Evolutionary conservation across 2,329 filamentous ascomycete species (phyloP).

Genomic region (Anisogramma anomala): DNA sequence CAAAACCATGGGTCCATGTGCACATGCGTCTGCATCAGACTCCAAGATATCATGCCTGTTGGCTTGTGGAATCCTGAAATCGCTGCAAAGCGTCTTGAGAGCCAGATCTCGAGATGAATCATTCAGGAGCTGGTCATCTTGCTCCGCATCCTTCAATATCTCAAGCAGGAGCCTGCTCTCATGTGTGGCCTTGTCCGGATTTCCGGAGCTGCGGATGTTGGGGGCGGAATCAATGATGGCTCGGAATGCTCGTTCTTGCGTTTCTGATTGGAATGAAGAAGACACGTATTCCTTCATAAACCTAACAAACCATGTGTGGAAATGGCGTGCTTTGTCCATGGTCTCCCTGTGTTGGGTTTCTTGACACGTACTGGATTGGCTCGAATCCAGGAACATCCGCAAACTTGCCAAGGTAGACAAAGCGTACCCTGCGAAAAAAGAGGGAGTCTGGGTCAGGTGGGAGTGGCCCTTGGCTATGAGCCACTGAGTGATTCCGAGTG

Average conservation of each 20-base stretch:
- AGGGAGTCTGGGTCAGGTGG: slow-evolving; percentile 54
- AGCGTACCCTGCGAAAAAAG: slow-evolving; percentile 70
- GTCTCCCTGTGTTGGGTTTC: slow-evolving; percentile 72
- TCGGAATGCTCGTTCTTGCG: slow-evolving; percentile 46
- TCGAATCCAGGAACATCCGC: slow-evolving; percentile 60
- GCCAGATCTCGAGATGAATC: slow-evolving; percentile 57
- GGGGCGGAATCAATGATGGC: slow-evolving; percentile 59
- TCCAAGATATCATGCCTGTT: slow-evolving; percentile 56
- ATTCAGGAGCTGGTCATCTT: slow-evolving; percentile 53
- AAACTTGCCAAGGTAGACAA: slow-evolving; percentile 72
- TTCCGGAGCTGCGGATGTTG: slow-evolving; percentile 55
- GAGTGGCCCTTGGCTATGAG: slow-evolving; percentile 56
- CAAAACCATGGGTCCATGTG: slow-evolving; percentile 59
- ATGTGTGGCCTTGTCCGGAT: slow-evolving; percentile 55
- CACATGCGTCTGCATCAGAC: slow-evolving; percentile 50
- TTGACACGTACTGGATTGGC: slow-evolving; percentile 69
- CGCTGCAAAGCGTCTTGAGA: slow-evolving; percentile 60
- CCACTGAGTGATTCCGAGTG: slow-evolving; percentile 76
- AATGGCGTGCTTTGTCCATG: slow-evolving; percentile 60
- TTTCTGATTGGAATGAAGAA: slow-evolving; percentile 34
- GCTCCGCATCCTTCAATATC: slow-evolving; percentile 62
- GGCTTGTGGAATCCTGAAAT: slow-evolving; percentile 54
- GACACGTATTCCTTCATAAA: slow-evolving; percentile 56
- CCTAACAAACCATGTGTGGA: slow-evolving; percentile 66
- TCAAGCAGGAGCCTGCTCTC: slow-evolving; percentile 73